These are phyloP conservation scores for Cryptosporidium ubiquitum DNA, from an alignment of 169 alveolate species.

Conservation along the genomic window DNA sequence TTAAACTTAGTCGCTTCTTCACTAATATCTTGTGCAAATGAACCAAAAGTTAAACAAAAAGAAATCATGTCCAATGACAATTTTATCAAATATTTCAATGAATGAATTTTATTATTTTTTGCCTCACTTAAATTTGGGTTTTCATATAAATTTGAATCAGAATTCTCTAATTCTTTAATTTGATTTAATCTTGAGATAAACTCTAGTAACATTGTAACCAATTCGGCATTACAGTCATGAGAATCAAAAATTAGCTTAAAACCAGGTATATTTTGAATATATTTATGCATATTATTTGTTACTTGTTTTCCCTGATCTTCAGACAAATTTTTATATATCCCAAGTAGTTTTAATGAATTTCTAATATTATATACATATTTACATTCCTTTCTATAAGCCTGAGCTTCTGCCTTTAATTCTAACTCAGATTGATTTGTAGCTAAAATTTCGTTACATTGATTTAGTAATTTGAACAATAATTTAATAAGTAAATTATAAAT, in stretches of 20 bases:
- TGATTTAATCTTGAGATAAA: not conserved
- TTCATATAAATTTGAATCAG: not conserved
- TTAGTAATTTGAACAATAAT: not conserved
- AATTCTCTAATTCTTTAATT: not conserved
- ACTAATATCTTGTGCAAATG: too few relatives aligned
- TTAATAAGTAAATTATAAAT: not conserved
- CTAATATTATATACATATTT: not conserved
- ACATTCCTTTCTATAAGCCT: not conserved
- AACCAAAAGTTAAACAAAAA: not conserved
- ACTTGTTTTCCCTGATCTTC: not conserved
- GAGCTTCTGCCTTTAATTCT: not conserved
- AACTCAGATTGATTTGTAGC: not conserved
- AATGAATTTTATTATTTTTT: not conserved
- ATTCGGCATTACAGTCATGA: not conserved
- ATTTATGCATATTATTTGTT: too few relatives aligned
- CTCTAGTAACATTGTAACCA: not conserved
- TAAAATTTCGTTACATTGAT: not conserved
- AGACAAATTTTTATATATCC: too few relatives aligned
- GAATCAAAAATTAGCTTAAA: not conserved
- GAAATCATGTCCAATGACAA: not conserved
- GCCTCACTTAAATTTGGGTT: not conserved
- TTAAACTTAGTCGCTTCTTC: not conserved
- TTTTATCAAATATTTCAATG: not conserved
- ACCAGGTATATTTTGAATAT: not conserved
- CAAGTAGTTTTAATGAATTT: not conserved